Conservation (phyloP, 176 grass and related monocot species). For the Oropetium thomaeum region DNA sequence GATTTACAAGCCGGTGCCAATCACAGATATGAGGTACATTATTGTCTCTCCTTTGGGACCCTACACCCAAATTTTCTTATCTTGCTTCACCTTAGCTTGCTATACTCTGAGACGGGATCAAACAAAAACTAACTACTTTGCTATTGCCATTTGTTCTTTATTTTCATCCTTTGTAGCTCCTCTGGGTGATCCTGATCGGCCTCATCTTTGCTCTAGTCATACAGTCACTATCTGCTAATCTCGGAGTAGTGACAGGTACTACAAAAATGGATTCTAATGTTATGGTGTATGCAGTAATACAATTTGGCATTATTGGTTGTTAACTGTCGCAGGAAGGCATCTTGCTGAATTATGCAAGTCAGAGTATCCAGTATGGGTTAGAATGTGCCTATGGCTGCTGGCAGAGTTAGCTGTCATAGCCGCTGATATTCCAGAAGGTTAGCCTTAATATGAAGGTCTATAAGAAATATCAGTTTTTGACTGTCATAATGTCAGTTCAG, state of each 20-base stretch:
- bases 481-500: not conserved
- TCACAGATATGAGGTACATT: constrained; percentile 72
- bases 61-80: not conserved
- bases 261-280: not conserved
- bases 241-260: constrained; percentile 81
- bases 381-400: constrained; percentile 59
- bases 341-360: constrained; percentile 77
- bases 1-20: constrained; percentile 84
- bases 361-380: constrained; percentile 65
- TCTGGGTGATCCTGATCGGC: constrained; percentile 81
- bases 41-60: not conserved
- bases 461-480: not conserved
- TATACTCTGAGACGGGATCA: too few species aligned
- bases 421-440: constrained; percentile 81
- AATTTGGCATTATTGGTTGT: not conserved
- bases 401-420: constrained; percentile 85
- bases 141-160: not conserved
- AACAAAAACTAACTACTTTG: not conserved
- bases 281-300: not conserved
- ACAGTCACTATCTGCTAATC: constrained; percentile 80
- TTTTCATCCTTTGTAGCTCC: constrained; percentile 43
- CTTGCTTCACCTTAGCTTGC: not conserved
- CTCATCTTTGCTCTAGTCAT: constrained; percentile 79
- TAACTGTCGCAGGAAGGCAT: constrained; percentile 46
- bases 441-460: not conserved